Evolutionary conservation across 2,329 filamentous ascomycete species (phyloP), one percentile per base, ranked within the genome.

Genomic region (Aspergillus awamori): DNA sequence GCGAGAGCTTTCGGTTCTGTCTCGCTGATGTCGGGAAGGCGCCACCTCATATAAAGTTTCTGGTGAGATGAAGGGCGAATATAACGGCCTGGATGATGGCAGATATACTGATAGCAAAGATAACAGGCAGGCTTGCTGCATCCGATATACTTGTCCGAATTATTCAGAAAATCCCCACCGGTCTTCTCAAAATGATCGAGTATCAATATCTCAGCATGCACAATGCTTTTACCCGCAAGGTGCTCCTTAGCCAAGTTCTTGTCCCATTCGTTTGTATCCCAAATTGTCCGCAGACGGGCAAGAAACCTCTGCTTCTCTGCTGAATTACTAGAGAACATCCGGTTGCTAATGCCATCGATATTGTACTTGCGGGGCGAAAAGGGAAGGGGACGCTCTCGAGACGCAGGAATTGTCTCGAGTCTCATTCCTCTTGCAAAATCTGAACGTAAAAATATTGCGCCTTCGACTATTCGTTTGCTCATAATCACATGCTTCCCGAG

Each of bases 61-160:
- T 57, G 54, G 11, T 57, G 54, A 3, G 54, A 57, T n/a, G 41
- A 22, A 45, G 54, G 54, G 10, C 54, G 54, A 13, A 39, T 26
- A 48, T 57, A 57, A 4, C 11, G 8, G n/a, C 41, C n/a, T 5
- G 54, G 54, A 49, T 57, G 54, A 57, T 45, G 3, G 24, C 8
- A 60, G 45, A 60, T 60, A 17, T 38, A 60, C 10, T 39, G 52
- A 17, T 60, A 55, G 15, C 58, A 60, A 43, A 60, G 58, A 17
- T 49, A 60, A 38, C 58, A 60, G 8, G 58, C 58, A 13, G 51
- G 58, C 41, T 60, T 60, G 22, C 58, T 60, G 28, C 58, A 60
- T 15, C 58, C 58, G 13, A 60, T 48, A 24, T 60, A 60, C 48
- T 49, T 60, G 33, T 60, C 52, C 4, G n/a, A n/a, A 15, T 56